Base-by-base conservation (phyloP, 2,329 filamentous ascomycete genomes). In the Orbilia javanica region DNA sequence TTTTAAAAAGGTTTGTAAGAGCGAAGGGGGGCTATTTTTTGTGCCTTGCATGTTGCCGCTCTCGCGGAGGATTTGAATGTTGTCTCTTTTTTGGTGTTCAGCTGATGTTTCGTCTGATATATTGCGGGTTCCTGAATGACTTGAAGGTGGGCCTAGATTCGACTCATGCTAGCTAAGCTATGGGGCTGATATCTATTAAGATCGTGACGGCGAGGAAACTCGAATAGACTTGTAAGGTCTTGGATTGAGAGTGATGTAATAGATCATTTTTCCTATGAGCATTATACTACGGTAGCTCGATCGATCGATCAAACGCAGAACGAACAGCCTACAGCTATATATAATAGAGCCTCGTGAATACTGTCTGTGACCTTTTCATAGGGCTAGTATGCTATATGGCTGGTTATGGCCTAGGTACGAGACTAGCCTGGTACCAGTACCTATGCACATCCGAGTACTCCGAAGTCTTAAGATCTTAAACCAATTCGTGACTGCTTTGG, bases 31-130 rank as follows among this genome's bases (percentile, higher is more conserved):
- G 46, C 20, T 25, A 42, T 60, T 29, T 65, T 60, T 29, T 65
- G 69, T 73, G 60, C 69, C 69, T 73, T 73, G 62, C 69, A 73
- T 73, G 20, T 44, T 44, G 25, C 60, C 55, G 60, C n/a, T 73
- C 13, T 73, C 60, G 69, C 69, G 69, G 60, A 73, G 62, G 65
- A 73, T 73, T 72, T 44, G 44, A 20, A 50, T 34, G 42, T 44
- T 18, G n/a, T 39, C n/a, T n/a, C n/a, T n/a, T n/a, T n/a, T n/a
- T n/a, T n/a, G n/a, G n/a, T 29, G 55, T 42, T 27, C 55, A 60
- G 55, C 31, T 60, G 55, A 60, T 60, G 52, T 48, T 64, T 53
- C 22, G 50, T 65, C 46, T 46, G 46, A 42, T 36, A 29, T 50
- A 10, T 53, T 65, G n/a, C 69, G 69, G 64, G 69, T 73, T 44